These are phyloP conservation scores for Thelephora terrestris DNA, from an alignment of 1,284 basidiomycete species.

Conservation along the genomic window DNA sequence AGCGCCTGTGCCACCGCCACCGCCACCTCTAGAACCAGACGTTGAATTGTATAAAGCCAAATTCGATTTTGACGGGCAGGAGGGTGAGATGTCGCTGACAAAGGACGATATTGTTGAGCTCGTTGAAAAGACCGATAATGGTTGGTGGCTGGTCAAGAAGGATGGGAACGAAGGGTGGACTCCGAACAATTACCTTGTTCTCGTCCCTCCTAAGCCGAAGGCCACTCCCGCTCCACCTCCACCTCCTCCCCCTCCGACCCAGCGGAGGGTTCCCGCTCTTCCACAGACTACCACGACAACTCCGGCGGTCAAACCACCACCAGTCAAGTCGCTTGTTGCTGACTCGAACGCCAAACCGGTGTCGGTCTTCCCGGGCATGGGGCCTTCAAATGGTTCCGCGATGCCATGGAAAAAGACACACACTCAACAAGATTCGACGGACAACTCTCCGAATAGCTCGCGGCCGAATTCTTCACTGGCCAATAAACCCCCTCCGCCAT, in stretches of 20 bases:
- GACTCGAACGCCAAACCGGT: constrained; percentile 57
- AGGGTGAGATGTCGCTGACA: constrained; percentile 82
- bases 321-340: constrained; percentile 35
- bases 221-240: constrained; percentile 53
- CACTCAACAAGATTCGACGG: constrained; percentile 22
- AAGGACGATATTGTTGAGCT: constrained; percentile 93
- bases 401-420: constrained; percentile 62
- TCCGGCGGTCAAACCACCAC: constrained; percentile 18
- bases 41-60: constrained; percentile 78
- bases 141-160: constrained; percentile 97
- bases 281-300: constrained; percentile 27
- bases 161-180: constrained; percentile 85
- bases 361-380: constrained; percentile 66
- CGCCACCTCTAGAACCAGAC: constrained; percentile 50
- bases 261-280: constrained; percentile 18
- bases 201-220: constrained; percentile 53
- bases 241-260: constrained; percentile 50
- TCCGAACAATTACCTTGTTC: constrained; percentile 88
- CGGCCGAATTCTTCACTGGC: constrained; percentile 44
- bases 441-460: constrained; percentile 31
- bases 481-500: constrained; percentile 34
- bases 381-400: constrained; percentile 51
- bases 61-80: constrained; percentile 83
- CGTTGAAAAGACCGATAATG: constrained; percentile 88
- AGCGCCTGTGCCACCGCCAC: constrained; percentile 40